Evolutionary conservation across 345 rosid species (phyloP), one percentile per base, ranked within the genome.

Genomic region (Salix koriyanagi): DNA sequence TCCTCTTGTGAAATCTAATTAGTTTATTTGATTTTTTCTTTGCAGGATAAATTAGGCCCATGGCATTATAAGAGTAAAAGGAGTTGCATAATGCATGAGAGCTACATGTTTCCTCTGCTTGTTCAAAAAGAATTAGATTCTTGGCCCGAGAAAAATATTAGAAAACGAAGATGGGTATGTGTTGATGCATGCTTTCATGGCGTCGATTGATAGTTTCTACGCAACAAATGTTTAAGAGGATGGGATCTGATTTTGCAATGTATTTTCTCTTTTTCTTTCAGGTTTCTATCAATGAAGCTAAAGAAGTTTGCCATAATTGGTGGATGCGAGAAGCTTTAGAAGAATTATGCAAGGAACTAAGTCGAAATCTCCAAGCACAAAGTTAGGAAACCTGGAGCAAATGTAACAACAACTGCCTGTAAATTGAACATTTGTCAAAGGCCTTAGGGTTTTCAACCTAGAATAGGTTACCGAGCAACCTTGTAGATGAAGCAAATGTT

Each of bases 301-400:
- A 74, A n/a, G 87, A 85, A 82, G 76, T 85, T 39, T 89, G 89
- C 71, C 81, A 80, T 26, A 75, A 70, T 21, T 50, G 42, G 77
- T 89, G 93, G 93, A 89, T 89, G 93, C 83, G 82, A 46, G 89
- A 86, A 76, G 93, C 93, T 50, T 79, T 89, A 58, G 90, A 88
- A 46, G 90, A 67, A 1, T 80, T 89, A 4, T 81, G 85, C 34
- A 54, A 26, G 46, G 60, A 46, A 16, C 77, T n/a, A 61, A 73
- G 19, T 8, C 41, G 5, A 42, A 4, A 12, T 65, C 70, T 21
- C 21, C 60, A 23, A 23, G 65, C 54, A 34, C 61, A 75, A 6
- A 21, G 12, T 12, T 23, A 67, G 23, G 21, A 48, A 50, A 34
- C 18, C 58, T 2, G 48, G 41, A 18, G 1, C 16, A 41, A 16